Percentiles rank a stretch among this genome's conserved stretches.
Evolutionary conservation across 805 yeast genomes (phyloP).

Genomic region (Kodamaea neixiangensis): DNA sequence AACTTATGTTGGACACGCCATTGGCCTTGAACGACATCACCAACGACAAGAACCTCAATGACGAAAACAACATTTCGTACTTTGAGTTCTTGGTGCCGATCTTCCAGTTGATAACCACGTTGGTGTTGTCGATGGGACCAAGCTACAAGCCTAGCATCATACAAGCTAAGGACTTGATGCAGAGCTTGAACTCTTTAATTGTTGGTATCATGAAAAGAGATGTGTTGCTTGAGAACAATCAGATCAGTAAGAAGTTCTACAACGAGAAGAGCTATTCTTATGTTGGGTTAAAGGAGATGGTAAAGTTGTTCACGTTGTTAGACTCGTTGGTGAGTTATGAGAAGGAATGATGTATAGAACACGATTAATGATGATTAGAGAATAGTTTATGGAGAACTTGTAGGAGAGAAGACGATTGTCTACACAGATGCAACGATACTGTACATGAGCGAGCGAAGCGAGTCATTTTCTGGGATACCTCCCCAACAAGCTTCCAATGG

Average conservation of each 20-base stretch:
- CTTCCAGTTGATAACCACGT: constrained; percentile 69
- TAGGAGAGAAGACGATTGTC: too few species aligned
- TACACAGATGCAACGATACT: too few species aligned
- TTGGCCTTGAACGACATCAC: constrained; percentile 28
- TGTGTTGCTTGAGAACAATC: constrained; percentile 32
- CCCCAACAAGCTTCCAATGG: too few species aligned
- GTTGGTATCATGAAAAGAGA: constrained; percentile 66
- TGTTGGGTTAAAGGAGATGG: constrained; percentile 51
- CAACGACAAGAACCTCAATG: constrained; percentile 12
- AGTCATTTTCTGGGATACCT: too few species aligned
- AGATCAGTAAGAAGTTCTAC: constrained; percentile 13
- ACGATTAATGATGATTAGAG: too few species aligned
- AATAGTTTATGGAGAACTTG: too few species aligned
- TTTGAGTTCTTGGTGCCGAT: constrained; percentile 72
- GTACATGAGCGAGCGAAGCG: too few species aligned
- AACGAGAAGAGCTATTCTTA: constrained; percentile 29
- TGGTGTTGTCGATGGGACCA: constrained; percentile 75
- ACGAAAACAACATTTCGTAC: constrained; percentile 44
- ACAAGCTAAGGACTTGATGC: constrained; percentile 53
- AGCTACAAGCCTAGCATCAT: constrained; percentile 60
- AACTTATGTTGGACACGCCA: constrained; percentile 56
- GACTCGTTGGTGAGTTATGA: constrained; percentile 41
- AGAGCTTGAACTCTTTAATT: constrained; percentile 54
- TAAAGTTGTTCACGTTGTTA: constrained; percentile 54
- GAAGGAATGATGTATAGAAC: constrained; percentile 6